These are phyloP conservation scores for Codiaeum variegatum DNA, from an alignment of 441 rosid species.

Conservation along the genomic window DNA sequence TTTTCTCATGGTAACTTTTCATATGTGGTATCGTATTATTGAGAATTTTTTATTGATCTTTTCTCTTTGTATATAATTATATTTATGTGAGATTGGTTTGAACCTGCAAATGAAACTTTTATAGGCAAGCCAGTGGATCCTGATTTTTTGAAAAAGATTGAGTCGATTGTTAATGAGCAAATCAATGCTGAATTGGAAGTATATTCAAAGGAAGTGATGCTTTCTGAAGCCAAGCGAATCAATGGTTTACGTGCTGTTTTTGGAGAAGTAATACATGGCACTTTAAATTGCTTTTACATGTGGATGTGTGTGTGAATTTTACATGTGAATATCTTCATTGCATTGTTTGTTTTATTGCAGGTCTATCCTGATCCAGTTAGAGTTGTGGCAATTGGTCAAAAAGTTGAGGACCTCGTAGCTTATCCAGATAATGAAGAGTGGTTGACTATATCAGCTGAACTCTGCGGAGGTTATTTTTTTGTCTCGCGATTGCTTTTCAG, in stretches of 20 bases:
- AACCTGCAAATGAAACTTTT: slow-evolving; percentile 22
- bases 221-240: slow-evolving; percentile 75
- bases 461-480: slow-evolving; percentile 77
- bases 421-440: slow-evolving; percentile 83
- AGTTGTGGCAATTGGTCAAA: slow-evolving; percentile 82
- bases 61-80: background rate
- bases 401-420: slow-evolving; percentile 75
- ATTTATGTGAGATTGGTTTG: slow-evolving; percentile 4
- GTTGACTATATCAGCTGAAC: slow-evolving; percentile 70
- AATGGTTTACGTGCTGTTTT: slow-evolving; percentile 91
- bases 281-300: slow-evolving; percentile 12
- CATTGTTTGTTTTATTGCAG: slow-evolving; percentile 33
- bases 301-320: background rate
- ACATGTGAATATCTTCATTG: background rate
- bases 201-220: slow-evolving; percentile 65
- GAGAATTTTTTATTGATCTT: background rate
- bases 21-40: background rate
- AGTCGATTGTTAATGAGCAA: slow-evolving; percentile 85
- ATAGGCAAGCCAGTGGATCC: slow-evolving; percentile 84
- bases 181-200: slow-evolving; percentile 85
- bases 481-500: background rate
- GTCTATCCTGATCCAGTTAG: slow-evolving; percentile 97
- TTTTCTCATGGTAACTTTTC: slow-evolving; percentile 81
- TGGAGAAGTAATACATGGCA: slow-evolving; percentile 69
- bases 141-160: slow-evolving; percentile 67